These are phyloP conservation scores for Calonectria pseudoreteaudii DNA, from an alignment of 2,329 filamentous ascomycete species.

Conservation along the genomic window DNA sequence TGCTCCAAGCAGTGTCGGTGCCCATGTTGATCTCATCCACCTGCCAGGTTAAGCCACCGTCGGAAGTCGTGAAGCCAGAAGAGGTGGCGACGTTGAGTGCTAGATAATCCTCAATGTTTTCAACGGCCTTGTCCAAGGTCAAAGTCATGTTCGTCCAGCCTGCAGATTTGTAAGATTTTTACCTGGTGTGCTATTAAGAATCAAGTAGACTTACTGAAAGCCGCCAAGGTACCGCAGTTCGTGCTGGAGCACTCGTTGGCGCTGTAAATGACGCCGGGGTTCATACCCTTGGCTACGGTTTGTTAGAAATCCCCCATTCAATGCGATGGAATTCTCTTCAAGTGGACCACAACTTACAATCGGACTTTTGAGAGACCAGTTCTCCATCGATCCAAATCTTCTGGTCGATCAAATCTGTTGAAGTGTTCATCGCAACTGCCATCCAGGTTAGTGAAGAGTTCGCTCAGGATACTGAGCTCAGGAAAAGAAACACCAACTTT, in stretches of 20 bases:
- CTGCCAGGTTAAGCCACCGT: background rate
- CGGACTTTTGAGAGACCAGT: background rate
- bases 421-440: background rate
- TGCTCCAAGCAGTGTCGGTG: background rate
- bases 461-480: background rate
- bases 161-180: background rate
- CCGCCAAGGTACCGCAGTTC: background rate
- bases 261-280: background rate
- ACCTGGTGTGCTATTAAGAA: background rate
- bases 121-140: background rate
- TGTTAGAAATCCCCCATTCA: background rate
- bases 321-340: too few relatives aligned
- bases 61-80: background rate
- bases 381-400: background rate
- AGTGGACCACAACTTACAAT: background rate
- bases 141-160: background rate
- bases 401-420: background rate
- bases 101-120: background rate
- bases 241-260: background rate
- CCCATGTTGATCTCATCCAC: constrained; percentile 2
- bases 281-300: background rate
- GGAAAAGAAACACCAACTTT: background rate
- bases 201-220: background rate
- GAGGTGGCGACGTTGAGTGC: background rate
- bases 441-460: background rate